Evolutionary conservation across 2,329 filamentous ascomycete genomes (phyloP), one percentile per base, ranked within the genome.

Genomic region (Colletotrichum sp.): DNA sequence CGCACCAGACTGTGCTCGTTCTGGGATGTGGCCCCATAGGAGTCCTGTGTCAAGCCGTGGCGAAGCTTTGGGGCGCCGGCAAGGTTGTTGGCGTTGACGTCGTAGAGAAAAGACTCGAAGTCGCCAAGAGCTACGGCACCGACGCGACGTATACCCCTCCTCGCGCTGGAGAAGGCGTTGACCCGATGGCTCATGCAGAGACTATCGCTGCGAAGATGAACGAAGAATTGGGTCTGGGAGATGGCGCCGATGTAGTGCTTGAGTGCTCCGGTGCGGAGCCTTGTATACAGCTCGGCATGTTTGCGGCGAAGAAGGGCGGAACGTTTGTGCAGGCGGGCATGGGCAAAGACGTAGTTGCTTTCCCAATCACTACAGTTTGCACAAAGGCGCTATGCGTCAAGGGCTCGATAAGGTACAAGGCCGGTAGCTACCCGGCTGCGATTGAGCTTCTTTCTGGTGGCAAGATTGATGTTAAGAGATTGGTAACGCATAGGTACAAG

Each of bases 261-360:
- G 59, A 90, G 68, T 86, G 85, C 18, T 88, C 87, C 2, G 89
- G 88, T 3, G 86, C 80, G 5, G 80, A 62, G 59, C 1, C 26
- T 32, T 62, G 26, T 21, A n/a, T 32, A n/a, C 26, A 62, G 10
- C 59, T 62, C 15, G 26, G 59, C 9, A 2, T 62, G 24, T 30
- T n/a, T n/a, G 28, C 59, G 24, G 26, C 28, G 18, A n/a, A 62
- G 18, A n/a, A 26, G 26, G 59, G 59, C 9, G 59, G 26, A 6
- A 62, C 26, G 5, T 30, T 30, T 32, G 28, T 62, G 26, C 59
- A 30, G 28, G 59, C 28, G 8, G 59, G 59, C 6, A 62, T 62
- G 59, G 59, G 59, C 10, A 30, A 32, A n/a, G 24, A 26, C 18
- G 24, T 24, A 7, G 24, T 30, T 26, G 28, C 26, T 21, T n/a